Conservation (phyloP, 2,329 filamentous ascomycete genomes). For the Aplosporella prunicola region DNA sequence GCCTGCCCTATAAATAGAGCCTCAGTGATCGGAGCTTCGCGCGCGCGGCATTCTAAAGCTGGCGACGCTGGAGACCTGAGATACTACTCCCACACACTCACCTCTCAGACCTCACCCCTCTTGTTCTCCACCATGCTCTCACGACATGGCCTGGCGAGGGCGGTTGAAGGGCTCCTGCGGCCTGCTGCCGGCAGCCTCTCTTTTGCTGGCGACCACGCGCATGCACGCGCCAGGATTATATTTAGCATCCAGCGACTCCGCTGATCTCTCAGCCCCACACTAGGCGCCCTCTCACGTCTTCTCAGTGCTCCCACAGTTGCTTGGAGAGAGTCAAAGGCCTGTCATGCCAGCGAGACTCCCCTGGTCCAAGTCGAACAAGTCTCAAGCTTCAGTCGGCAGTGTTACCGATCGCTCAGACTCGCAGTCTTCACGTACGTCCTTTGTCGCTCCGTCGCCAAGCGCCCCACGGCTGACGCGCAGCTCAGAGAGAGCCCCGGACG, state of each 20-base stretch:
- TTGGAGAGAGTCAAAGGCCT: constrained; percentile 12
- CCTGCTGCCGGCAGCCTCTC: too few relatives aligned
- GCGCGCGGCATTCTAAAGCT: too few relatives aligned
- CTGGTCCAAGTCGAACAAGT: constrained; percentile 30
- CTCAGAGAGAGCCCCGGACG: constrained; percentile 13
- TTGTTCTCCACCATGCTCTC: too few relatives aligned
- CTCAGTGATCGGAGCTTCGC: too few relatives aligned
- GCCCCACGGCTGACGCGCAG: constrained; percentile 16
- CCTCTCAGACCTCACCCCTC: too few relatives aligned
- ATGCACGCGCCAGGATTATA: constrained; percentile 8
- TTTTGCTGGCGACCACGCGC: too few relatives aligned
- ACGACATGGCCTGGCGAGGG: too few relatives aligned
- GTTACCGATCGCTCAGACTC: constrained; percentile 26
- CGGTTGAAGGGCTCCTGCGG: too few relatives aligned
- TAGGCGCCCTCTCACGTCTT: background rate
- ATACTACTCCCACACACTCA: too few relatives aligned
- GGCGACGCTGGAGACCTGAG: too few relatives aligned
- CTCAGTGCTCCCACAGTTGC: constrained; percentile 4
- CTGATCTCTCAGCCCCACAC: constrained; percentile 11
- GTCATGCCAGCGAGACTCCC: constrained; percentile 30
- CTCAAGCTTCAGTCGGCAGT: constrained; percentile 28
- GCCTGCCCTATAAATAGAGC: too few relatives aligned
- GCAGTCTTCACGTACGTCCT: constrained; percentile 25
- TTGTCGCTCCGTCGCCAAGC: constrained; percentile 15
- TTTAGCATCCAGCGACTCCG: constrained; percentile 6